phyloP scores from a whole-genome alignment of 257 asterid species.

The Nicotiana sylvestris region DNA sequence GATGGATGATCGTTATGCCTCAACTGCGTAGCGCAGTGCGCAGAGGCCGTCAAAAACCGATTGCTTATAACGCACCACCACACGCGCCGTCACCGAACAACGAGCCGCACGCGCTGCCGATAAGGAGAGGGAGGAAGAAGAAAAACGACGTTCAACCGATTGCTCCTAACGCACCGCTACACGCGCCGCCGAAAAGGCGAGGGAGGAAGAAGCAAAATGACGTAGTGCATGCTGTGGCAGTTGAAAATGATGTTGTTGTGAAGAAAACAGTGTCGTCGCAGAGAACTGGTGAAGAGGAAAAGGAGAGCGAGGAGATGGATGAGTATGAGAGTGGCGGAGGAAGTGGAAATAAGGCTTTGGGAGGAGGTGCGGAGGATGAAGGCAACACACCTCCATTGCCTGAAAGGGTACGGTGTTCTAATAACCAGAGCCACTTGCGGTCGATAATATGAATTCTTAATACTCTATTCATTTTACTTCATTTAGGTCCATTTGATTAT shows the following conservation, averaged over 20 bases:
- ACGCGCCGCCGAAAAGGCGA: background rate
- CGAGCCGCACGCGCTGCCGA: background rate
- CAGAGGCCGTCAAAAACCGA: background rate
- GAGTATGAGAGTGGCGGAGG: slow-evolving; percentile 6
- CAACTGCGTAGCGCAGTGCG: background rate
- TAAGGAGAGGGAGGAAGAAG: background rate
- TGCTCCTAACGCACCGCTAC: too few relatives aligned
- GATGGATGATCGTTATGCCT: slow-evolving; percentile 6
- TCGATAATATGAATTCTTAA: background rate
- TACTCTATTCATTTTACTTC: background rate
- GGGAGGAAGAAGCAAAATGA: background rate
- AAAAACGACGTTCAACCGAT: background rate
- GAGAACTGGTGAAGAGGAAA: background rate
- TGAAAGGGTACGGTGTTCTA: background rate
- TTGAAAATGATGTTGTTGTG: background rate
- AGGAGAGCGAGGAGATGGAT: background rate
- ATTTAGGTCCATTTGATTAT: background rate
- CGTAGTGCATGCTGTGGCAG: background rate
- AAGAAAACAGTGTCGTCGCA: background rate
- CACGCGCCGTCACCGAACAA: background rate
- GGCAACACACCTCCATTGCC: slow-evolving; percentile 6
- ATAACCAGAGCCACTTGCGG: background rate
- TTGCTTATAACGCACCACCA: background rate
- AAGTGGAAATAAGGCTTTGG: background rate
- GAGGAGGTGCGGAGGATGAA: background rate